Percentiles rank a stretch among this genome's conserved stretches.
Evolutionary conservation across 139 green algal genomes (phyloP).

Genomic region (Deuterostichococcus epilithicus): DNA sequence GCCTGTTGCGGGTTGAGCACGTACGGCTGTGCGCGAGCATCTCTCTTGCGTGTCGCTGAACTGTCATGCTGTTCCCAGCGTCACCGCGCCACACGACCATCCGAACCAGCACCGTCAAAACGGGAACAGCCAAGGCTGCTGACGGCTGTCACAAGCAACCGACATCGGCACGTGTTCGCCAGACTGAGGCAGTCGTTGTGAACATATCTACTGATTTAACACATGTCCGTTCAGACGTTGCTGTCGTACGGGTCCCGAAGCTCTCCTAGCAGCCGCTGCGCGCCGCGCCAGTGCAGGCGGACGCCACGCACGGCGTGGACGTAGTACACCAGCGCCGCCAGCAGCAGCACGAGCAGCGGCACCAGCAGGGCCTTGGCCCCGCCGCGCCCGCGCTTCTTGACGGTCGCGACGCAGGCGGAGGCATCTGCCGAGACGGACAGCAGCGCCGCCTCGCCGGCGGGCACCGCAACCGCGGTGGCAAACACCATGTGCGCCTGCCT

Average conservation of each 20-base stretch:
- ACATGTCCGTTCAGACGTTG: no score
- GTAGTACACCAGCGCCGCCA: background rate
- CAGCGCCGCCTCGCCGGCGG: constrained; percentile 12
- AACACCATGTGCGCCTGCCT: constrained; percentile 54
- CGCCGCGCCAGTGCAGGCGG: background rate
- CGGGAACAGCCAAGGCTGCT: no score
- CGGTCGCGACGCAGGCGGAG: constrained; percentile 11
- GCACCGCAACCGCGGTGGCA: constrained; percentile 45
- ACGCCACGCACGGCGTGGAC: background rate
- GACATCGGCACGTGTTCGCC: no score
- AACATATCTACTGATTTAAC: no score
- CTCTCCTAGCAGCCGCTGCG: background rate
- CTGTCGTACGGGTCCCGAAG: background rate
- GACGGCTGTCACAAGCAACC: no score
- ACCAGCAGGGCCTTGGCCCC: background rate
- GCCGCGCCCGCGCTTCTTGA: background rate
- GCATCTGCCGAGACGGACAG: constrained; percentile 28
- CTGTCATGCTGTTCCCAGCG: no score
- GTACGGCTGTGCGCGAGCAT: no score
- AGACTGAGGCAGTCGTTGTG: no score
- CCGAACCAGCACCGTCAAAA: no score
- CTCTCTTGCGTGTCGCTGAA: no score
- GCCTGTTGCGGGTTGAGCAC: no score
- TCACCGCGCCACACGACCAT: no score
- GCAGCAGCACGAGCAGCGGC: background rate